These are phyloP conservation scores for Rhypophila decipiens DNA, from an alignment of 495 filamentous ascomycete genomes.

Conservation along the genomic window DNA sequence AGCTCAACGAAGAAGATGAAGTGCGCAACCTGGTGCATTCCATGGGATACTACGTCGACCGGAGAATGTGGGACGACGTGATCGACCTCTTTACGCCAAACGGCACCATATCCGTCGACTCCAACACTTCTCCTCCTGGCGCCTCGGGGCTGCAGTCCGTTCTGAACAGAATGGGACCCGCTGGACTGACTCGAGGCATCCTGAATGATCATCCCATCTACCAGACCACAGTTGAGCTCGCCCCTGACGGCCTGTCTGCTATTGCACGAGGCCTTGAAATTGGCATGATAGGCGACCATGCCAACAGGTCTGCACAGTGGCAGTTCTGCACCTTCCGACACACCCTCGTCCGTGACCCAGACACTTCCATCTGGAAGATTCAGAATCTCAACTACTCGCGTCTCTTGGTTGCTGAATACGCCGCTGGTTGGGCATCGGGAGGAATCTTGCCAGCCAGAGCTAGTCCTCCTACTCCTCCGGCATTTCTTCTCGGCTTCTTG, in stretches of 20 bases:
- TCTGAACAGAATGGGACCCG: slow-evolving; percentile 11
- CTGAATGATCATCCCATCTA: slow-evolving; percentile 18
- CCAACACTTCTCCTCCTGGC: not conserved
- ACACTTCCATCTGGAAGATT: slow-evolving; percentile 15
- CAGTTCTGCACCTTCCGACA: slow-evolving; percentile 13
- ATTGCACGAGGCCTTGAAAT: slow-evolving; percentile 13
- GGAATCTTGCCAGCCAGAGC: slow-evolving; percentile 2
- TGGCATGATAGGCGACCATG: slow-evolving; percentile 11
- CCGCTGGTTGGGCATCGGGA: slow-evolving; percentile 11
- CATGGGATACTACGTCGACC: slow-evolving; percentile 14
- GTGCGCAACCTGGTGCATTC: slow-evolving; percentile 15
- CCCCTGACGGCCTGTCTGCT: slow-evolving; percentile 2
- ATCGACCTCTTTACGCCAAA: slow-evolving; percentile 8
- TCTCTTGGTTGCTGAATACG: slow-evolving; percentile 10
- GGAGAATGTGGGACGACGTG: slow-evolving; percentile 14
- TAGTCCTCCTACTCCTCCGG: not conserved
- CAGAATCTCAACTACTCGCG: slow-evolving; percentile 1
- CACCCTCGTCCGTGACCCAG: slow-evolving; percentile 8
- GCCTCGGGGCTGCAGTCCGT: slow-evolving; percentile 1
- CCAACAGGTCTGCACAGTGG: slow-evolving; percentile 7
- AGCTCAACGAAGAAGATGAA: slow-evolving; percentile 17
- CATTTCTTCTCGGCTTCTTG: not conserved
- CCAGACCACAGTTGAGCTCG: slow-evolving; percentile 8
- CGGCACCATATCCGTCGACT: slow-evolving; percentile 8
- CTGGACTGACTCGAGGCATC: slow-evolving; percentile 6